These are phyloP conservation scores for Nitzschia inconspicua DNA, from an alignment of 108 stramenopile genomes.

Conservation along the genomic window DNA sequence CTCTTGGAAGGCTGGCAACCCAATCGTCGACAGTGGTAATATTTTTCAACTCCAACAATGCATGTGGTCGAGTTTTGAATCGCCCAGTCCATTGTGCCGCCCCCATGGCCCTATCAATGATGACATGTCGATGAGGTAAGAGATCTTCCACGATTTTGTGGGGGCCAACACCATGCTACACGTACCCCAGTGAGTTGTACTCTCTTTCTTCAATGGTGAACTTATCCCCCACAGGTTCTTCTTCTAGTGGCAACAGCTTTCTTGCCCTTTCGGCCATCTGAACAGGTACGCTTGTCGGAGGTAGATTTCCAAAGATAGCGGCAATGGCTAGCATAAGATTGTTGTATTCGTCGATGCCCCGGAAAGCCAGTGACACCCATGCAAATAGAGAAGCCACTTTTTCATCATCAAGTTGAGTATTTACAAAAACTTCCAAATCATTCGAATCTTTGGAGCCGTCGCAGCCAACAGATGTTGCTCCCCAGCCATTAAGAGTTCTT, in stretches of 20 bases:
- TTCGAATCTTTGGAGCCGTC: too few relatives aligned
- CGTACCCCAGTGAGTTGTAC: slow-evolving; percentile 57
- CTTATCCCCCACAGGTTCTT: slow-evolving; percentile 39
- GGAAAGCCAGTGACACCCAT: slow-evolving; percentile 66
- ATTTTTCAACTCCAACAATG: slow-evolving; percentile 49
- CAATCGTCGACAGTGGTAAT: slow-evolving; percentile 65
- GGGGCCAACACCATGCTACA: too few relatives aligned
- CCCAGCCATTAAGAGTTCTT: too few relatives aligned
- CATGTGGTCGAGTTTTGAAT: slow-evolving; percentile 71
- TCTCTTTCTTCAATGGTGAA: slow-evolving; percentile 55
- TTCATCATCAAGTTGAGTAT: slow-evolving; percentile 39
- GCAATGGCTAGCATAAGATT: slow-evolving; percentile 71
- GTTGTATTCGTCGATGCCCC: slow-evolving; percentile 44
- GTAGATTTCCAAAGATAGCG: slow-evolving; percentile 65
- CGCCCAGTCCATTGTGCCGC: slow-evolving; percentile 73
- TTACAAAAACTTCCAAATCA: slow-evolving; percentile 7
- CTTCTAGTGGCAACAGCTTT: slow-evolving; percentile 42
- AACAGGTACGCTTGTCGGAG: slow-evolving; percentile 35
- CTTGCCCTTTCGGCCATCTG: slow-evolving; percentile 48
- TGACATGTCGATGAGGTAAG: too few relatives aligned
- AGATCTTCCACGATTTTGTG: too few relatives aligned
- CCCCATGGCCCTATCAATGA: slow-evolving; percentile 80
- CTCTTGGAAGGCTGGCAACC: slow-evolving; percentile 53
- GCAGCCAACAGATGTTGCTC: too few relatives aligned
- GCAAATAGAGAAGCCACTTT: slow-evolving; percentile 55